These are phyloP conservation scores for Erythrobasidium yunnanense DNA, from an alignment of 768 basidiomycete genomes.

Conservation along the genomic window DNA sequence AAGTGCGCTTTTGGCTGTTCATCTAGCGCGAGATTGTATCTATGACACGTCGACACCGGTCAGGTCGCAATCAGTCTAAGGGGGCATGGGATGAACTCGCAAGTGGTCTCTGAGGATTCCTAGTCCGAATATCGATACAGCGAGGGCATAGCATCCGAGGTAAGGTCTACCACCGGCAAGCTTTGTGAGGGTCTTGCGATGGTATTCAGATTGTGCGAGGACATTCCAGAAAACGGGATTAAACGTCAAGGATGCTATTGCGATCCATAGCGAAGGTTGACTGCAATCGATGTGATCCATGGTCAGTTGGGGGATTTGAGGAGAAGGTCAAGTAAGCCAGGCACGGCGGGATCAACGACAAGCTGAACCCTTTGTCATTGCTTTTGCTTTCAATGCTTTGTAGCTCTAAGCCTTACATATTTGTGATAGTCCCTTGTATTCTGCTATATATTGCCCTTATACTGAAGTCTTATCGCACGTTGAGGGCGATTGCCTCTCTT, in stretches of 20 bases:
- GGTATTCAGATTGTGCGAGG: conserved; percentile 61
- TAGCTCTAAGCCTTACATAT: too few species aligned
- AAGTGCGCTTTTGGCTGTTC: conserved; percentile 63
- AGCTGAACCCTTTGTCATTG: too few species aligned
- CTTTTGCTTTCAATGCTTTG: background rate
- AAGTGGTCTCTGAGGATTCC: conserved; percentile 76
- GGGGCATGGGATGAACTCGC: conserved; percentile 46
- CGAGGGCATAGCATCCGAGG: conserved; percentile 73
- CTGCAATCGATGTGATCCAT: conserved; percentile 50
- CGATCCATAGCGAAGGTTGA: conserved; percentile 56
- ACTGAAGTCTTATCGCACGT: too few species aligned
- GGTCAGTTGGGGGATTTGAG: background rate
- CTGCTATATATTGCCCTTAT: too few species aligned
- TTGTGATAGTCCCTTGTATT: too few species aligned
- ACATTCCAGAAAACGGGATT: conserved; percentile 96
- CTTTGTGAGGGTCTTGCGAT: conserved; percentile 75
- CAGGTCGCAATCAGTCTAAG: background rate
- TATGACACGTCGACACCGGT: conserved; percentile 38
- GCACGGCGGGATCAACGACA: too few species aligned
- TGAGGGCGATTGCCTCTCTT: too few species aligned
- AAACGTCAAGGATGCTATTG: conserved; percentile 64
- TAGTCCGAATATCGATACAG: conserved; percentile 68
- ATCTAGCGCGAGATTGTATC: conserved; percentile 62
- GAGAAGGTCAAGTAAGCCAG: background rate
- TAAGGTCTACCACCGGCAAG: conserved; percentile 57